phyloP scores from a whole-genome alignment of 2,329 filamentous ascomycete species.

The Fusarium zealandicum region DNA sequence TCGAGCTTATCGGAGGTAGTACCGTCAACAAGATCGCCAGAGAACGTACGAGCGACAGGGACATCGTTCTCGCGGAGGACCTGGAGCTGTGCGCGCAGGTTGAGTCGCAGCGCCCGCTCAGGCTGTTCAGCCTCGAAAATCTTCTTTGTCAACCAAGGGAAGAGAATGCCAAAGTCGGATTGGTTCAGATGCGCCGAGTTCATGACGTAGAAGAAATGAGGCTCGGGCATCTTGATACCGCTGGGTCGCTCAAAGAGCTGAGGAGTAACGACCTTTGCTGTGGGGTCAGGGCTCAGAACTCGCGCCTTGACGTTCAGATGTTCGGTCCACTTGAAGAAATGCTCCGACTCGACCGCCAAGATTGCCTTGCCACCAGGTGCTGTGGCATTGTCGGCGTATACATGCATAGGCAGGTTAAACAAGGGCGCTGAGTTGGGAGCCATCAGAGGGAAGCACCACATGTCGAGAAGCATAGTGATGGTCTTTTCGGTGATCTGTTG shows the following conservation, averaged over 20 bases:
- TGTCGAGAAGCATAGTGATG: slow-evolving; percentile 75
- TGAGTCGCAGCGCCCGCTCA: slow-evolving; percentile 65
- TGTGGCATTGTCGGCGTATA: slow-evolving; percentile 61
- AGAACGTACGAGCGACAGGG: slow-evolving; percentile 57
- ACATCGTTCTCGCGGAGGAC: slow-evolving; percentile 60
- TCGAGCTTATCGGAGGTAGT: slow-evolving; percentile 49
- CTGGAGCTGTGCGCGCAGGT: slow-evolving; percentile 65
- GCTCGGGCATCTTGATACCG: slow-evolving; percentile 55
- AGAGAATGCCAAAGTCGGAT: slow-evolving; percentile 83
- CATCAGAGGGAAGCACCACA: slow-evolving; percentile 79
- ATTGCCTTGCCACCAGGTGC: slow-evolving; percentile 65
- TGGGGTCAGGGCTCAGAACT: slow-evolving; percentile 65
- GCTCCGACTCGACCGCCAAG: slow-evolving; percentile 76
- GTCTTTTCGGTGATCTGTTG: slow-evolving; percentile 73
- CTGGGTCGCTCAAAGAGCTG: slow-evolving; percentile 52
- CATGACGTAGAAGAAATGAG: slow-evolving; percentile 77
- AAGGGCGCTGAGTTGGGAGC: slow-evolving; percentile 69
- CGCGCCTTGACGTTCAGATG: slow-evolving; percentile 75
- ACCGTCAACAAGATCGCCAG: slow-evolving; percentile 59
- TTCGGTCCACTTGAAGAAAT: slow-evolving; percentile 79
- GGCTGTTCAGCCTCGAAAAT: slow-evolving; percentile 65
- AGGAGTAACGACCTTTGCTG: slow-evolving; percentile 51
- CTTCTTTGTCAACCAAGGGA: slow-evolving; percentile 72
- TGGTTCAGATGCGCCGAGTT: slow-evolving; percentile 82
- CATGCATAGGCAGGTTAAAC: slow-evolving; percentile 75